Base-by-base conservation (phyloP, 176 grass and related monocot genomes). In the Tillandsia fasciculata region DNA sequence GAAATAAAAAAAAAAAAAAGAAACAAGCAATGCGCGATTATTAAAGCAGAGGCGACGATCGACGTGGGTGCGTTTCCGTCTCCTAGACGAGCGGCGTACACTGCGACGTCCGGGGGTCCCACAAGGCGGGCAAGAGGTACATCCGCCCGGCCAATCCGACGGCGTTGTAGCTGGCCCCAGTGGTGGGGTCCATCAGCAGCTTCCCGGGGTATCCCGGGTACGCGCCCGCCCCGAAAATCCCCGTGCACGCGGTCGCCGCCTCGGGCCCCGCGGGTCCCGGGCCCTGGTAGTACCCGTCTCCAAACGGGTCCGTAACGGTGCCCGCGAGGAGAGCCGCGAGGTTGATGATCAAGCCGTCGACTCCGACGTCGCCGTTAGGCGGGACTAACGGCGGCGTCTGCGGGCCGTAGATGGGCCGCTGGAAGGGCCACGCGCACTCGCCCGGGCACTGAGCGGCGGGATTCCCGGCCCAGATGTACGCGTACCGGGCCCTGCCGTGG, bases 391-490 rank as follows among this genome's bases (percentile, higher is more conserved):
- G 89, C 26, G 76, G 72, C 6, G 53, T 52, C 50, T 74, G 82
- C 7, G 93, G 89, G 5, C 93, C 93, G 80, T 87, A 61, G 20
- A 52, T 6, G 11, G 92, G 88, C 78, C 28, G 75, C 74, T 89
- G 86, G 82, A 99, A 99, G 53, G 94, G 94, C 94, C 94, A 93
- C 68, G 94, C 84, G 72, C 94, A 99, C 77, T 85, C 84, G 7
- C 89, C 94, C 0, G 87, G 84, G 77, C 89, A 99, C 84, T 99
- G 94, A 71, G 7, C 28, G 11, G 24, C 81, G 1, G 92, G 67
- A 74, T 96, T 89, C 9, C 92, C 92, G 2, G 63, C 86, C 89
- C 93, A 97, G 51, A 97, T 71, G 85, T 92, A 92, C 0, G 89
- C 0, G 81, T 78, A 90, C 71, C 82, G 81, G 42, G 74, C 49